Conservation (phyloP, 2,329 filamentous ascomycete species). For the Plectosphaerella plurivora region DNA sequence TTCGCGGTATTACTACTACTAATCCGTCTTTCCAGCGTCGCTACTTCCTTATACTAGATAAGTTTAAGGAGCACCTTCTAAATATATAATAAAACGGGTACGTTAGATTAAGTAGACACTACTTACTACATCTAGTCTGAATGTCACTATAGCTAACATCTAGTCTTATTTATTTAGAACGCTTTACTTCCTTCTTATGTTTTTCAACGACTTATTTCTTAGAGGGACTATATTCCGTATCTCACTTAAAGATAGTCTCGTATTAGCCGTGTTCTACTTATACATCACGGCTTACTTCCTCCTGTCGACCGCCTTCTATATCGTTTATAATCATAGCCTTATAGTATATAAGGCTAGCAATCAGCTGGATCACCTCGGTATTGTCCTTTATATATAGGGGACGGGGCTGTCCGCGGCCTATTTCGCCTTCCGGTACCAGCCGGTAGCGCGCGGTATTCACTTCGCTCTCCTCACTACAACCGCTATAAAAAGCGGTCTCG, state of each 20-base stretch:
- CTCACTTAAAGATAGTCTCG: conserved; percentile 1
- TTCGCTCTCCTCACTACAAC: background rate
- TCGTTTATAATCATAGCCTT: conserved; percentile 22
- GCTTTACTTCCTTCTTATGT: conserved; percentile 13
- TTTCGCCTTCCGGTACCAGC: background rate
- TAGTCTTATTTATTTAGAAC: conserved; percentile 22
- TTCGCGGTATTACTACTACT: background rate
- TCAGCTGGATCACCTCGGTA: conserved; percentile 15
- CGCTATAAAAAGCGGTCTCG: background rate
- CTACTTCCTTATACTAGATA: conserved; percentile 10
- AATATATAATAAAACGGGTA: conserved; percentile 15
- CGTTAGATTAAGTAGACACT: background rate
- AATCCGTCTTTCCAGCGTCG: conserved; percentile 1
- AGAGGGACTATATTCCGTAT: background rate
- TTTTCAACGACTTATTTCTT: conserved; percentile 8
- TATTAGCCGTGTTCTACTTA: conserved; percentile 16
- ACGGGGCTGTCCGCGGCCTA: background rate
- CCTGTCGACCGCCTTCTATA: conserved; percentile 19
- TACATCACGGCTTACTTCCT: conserved; percentile 19
- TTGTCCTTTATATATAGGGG: background rate
- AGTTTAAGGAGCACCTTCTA: conserved; percentile 11
- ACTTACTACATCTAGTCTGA: background rate
- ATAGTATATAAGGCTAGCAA: conserved; percentile 19
- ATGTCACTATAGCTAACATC: conserved; percentile 17
- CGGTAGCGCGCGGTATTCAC: background rate